These are phyloP conservation scores for Neurospora crassa DNA, from an alignment of 2,329 filamentous ascomycete genomes.

Conservation along the genomic window DNA sequence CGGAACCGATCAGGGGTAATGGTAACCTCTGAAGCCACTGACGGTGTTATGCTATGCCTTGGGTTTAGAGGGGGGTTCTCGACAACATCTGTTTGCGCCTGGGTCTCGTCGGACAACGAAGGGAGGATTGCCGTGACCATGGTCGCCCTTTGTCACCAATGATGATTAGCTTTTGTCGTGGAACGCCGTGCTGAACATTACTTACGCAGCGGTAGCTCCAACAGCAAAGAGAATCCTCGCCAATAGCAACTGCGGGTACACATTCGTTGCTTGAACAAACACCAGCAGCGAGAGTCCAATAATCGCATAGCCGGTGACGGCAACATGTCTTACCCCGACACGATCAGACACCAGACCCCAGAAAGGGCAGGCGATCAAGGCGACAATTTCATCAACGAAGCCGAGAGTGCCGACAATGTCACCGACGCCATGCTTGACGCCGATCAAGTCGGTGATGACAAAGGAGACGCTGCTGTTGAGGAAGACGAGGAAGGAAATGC, in stretches of 20 bases:
- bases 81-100: conserved; percentile 15
- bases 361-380: conserved; percentile 66
- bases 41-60: conserved; percentile 53
- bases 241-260: conserved; percentile 82
- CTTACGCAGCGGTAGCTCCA: conserved; percentile 78
- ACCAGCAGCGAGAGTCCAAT: conserved; percentile 68
- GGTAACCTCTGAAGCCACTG: conserved; percentile 63
- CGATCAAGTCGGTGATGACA: conserved; percentile 74
- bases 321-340: conserved; percentile 62
- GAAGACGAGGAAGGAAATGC: conserved; percentile 83
- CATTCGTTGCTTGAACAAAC: conserved; percentile 76
- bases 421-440: conserved; percentile 62
- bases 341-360: conserved; percentile 75
- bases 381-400: conserved; percentile 76
- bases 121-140: conserved; percentile 97
- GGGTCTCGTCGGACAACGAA: conserved; percentile 47
- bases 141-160: conserved; percentile 46
- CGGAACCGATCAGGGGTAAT: conserved; percentile 58
- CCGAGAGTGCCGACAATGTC: conserved; percentile 77
- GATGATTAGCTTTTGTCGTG: background rate
- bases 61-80: conserved; percentile 30
- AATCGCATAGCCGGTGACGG: conserved; percentile 70
- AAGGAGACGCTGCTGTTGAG: conserved; percentile 78
- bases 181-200: conserved; percentile 3
- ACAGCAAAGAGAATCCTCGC: conserved; percentile 81